Evolutionary conservation across 805 yeast species (phyloP).

Genomic region (Candida endomychidarum): DNA sequence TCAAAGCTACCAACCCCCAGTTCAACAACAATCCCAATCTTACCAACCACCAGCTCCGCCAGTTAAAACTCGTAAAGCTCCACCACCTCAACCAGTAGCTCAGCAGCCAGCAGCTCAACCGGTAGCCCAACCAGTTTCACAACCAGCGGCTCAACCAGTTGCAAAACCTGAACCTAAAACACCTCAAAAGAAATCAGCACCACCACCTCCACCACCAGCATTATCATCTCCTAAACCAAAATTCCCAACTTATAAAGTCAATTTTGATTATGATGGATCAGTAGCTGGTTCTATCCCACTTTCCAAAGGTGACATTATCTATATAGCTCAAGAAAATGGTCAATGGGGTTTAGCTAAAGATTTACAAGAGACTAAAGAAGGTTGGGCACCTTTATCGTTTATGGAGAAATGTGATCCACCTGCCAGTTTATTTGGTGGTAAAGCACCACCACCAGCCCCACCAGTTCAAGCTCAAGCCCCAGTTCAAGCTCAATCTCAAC

Average conservation of each 20-base stretch:
- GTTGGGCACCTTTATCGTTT: conserved; percentile 98
- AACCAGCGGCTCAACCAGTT: conserved; percentile 14
- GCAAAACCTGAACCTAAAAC: conserved; percentile 13
- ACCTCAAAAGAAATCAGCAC: conserved; percentile 50
- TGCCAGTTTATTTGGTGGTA: conserved; percentile 23
- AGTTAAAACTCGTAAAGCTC: conserved; percentile 13
- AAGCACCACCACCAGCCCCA: conserved; percentile 38
- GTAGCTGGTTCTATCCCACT: conserved; percentile 81
- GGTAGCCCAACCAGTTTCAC: conserved; percentile 1
- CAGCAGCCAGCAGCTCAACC: conserved; percentile 1
- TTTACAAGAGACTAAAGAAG: conserved; percentile 74
- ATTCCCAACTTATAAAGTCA: conserved; percentile 78
- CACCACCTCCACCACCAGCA: conserved; percentile 62
- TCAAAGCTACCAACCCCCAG: conserved; percentile 15
- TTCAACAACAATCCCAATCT: conserved; percentile 5
- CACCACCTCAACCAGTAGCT: conserved; percentile 14
- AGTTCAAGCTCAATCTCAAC: conserved; percentile 1
- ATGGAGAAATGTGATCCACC: conserved; percentile 61
- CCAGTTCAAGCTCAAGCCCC: conserved; percentile 20
- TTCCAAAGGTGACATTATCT: conserved; percentile 70
- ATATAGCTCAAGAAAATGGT: conserved; percentile 68
- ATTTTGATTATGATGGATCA: conserved; percentile 85
- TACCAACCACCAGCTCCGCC: conserved; percentile 17
- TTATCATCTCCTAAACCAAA: conserved; percentile 58
- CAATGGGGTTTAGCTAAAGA: conserved; percentile 94